Conservation (phyloP, 805 yeast genomes). For the Schwanniomyces sp. region DNA sequence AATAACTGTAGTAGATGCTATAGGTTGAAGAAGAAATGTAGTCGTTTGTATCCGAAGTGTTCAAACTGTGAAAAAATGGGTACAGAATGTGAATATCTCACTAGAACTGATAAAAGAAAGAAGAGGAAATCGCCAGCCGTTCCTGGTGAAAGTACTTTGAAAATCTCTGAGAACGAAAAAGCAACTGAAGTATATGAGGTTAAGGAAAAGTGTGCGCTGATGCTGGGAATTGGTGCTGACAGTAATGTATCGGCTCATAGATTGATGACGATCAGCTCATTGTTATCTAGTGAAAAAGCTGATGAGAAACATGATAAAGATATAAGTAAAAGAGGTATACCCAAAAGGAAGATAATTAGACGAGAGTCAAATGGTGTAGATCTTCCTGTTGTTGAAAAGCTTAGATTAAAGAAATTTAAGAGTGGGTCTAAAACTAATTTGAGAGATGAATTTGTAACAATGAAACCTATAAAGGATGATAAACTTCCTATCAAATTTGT, state of each 20-base stretch:
- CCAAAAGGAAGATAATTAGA: conserved; percentile 1
- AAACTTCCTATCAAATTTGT: conserved; percentile 32
- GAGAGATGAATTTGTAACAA: conserved; percentile 35
- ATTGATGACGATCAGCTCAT: conserved; percentile 21
- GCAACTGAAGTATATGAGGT: conserved; percentile 4
- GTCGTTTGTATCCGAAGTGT: conserved; percentile 38
- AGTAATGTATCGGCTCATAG: conserved; percentile 13
- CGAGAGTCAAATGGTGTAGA: background rate
- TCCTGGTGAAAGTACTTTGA: conserved; percentile 2
- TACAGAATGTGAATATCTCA: conserved; percentile 36
- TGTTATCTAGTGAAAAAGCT: conserved; percentile 14
- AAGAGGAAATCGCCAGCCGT: conserved; percentile 9
- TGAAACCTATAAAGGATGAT: conserved; percentile 27
- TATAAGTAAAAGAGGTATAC: background rate
- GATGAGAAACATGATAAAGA: background rate
- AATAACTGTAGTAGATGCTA: conserved; percentile 42
- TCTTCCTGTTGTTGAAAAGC: background rate
- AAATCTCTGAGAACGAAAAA: background rate
- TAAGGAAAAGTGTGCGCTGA: background rate
- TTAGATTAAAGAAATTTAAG: background rate
- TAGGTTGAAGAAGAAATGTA: conserved; percentile 42
- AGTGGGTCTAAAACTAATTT: conserved; percentile 4
- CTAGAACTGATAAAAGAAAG: conserved; percentile 27
- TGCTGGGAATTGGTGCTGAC: background rate
- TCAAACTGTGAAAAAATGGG: conserved; percentile 35